These are phyloP conservation scores for Dendrobium catenatum DNA, from an alignment of 106 monocot species.

Conservation along the genomic window DNA sequence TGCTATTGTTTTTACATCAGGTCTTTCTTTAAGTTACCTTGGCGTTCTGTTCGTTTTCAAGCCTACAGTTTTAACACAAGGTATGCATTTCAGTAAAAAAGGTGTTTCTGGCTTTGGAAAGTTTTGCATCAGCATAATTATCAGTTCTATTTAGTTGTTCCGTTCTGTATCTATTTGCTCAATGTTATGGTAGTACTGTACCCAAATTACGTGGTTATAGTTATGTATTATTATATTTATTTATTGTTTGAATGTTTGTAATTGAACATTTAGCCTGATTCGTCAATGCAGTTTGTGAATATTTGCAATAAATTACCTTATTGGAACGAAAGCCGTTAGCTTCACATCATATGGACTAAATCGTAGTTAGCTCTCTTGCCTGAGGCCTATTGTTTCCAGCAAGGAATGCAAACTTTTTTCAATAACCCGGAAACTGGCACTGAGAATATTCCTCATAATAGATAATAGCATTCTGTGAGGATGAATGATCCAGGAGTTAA, in stretches of 20 bases:
- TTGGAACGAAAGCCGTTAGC: neutral
- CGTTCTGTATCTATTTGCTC: neutral
- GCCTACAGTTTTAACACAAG: constrained; percentile 17
- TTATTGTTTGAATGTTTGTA: neutral
- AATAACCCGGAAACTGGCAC: too few relatives aligned
- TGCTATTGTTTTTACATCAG: constrained; percentile 11
- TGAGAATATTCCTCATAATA: too few relatives aligned
- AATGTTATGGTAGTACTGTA: neutral
- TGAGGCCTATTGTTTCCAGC: neutral
- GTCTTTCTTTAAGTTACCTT: constrained; percentile 31
- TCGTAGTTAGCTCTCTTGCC: neutral
- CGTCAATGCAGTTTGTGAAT: neutral
- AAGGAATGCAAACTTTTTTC: too few relatives aligned
- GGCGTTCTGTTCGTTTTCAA: constrained; percentile 28
- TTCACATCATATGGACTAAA: neutral
- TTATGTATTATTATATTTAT: neutral
- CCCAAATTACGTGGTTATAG: neutral
- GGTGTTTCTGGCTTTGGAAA: neutral
- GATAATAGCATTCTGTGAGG: neutral
- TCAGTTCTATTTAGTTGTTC: neutral
- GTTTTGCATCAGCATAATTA: neutral
- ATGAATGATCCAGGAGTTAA: neutral
- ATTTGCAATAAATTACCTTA: neutral
- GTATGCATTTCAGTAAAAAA: constrained; percentile 11
- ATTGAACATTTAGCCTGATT: neutral